Evolutionary conservation across 495 filamentous ascomycete genomes (phyloP).

Genomic region (Penicillium arizonense): DNA sequence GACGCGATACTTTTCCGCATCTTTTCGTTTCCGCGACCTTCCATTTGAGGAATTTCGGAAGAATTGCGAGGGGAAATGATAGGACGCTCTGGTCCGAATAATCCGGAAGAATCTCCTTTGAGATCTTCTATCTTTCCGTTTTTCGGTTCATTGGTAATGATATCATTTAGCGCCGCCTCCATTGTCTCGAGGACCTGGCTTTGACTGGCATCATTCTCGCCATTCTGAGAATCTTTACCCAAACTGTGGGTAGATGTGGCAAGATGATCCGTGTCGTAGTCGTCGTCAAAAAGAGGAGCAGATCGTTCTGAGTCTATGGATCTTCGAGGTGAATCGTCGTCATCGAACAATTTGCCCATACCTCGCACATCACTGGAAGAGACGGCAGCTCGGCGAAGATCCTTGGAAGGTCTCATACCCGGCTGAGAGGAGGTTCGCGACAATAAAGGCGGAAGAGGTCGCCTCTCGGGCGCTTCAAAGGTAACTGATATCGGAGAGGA

Average conservation of each 20-base stretch:
- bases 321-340: constrained; percentile 48
- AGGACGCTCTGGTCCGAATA: constrained; percentile 45
- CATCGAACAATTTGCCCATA: constrained; percentile 42
- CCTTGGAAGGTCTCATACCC: constrained; percentile 30
- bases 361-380: constrained; percentile 55
- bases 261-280: constrained; percentile 62
- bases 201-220: constrained; percentile 43
- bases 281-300: constrained; percentile 61
- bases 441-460: constrained; percentile 42
- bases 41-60: constrained; percentile 48
- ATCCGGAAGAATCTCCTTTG: constrained; percentile 38
- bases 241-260: constrained; percentile 60
- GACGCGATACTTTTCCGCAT: constrained; percentile 85
- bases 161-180: constrained; percentile 91
- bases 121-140: constrained; percentile 64
- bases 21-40: constrained; percentile 45
- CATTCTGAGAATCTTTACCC: constrained; percentile 49
- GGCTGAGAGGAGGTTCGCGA: constrained; percentile 43
- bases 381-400: constrained; percentile 57
- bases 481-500: constrained; percentile 24
- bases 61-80: constrained; percentile 54
- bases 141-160: constrained; percentile 76
- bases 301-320: constrained; percentile 58
- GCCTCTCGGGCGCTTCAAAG: constrained; percentile 32
- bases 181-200: constrained; percentile 79